Base-by-base conservation (phyloP, 805 yeast species). In the Candida nemodendra region DNA sequence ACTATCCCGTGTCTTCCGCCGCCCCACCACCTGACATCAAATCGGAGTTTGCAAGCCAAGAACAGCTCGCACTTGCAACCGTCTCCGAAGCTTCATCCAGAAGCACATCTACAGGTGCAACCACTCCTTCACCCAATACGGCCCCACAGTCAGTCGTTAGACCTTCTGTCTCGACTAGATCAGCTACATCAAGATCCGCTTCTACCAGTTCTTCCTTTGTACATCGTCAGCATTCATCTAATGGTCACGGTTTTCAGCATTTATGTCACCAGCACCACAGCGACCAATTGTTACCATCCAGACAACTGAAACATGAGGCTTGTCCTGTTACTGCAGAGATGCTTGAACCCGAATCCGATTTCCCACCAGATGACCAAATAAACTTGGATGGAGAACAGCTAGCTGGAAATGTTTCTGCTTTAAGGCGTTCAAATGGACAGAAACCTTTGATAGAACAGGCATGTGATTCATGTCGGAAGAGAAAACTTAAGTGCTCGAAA, bases 401-500 rank as follows among this genome's bases (percentile, higher is more conserved):
- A 8, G 24, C 7, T 8, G 24, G 24, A 11, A 7, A 7, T 18
- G 33, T 18, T 7, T 9, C 8, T n/a, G 24, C 29, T 13, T 26
- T 7, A 8, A 26, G n/a, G 22, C 32, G 18, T 12, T 16, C 14
- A 21, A 11, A 17, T 9, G 34, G 9, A n/a, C 26, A 21, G 9
- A 37, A 25, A 26, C 35, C 50, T 5, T 11, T 18, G 13, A 72
- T 74, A 21, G 80, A 76, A 53, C 81, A 76, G 54, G 80, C 80
- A 8, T 87, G 96, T 61, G 95, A 87, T 59, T 79, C 90, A 3
- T 87, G 96, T 57, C 74, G 95, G 25, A 76, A 79, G 48, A 70
- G 93, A 38, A 87, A 87, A 61, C 69, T 86, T 42, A 81, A 80
- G 55, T 87, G 96, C 57, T 79, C 95, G 21, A 87, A 85, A 53